Conservation (phyloP, 2,329 filamentous ascomycete genomes). For the Orbilia oligospora region DNA sequence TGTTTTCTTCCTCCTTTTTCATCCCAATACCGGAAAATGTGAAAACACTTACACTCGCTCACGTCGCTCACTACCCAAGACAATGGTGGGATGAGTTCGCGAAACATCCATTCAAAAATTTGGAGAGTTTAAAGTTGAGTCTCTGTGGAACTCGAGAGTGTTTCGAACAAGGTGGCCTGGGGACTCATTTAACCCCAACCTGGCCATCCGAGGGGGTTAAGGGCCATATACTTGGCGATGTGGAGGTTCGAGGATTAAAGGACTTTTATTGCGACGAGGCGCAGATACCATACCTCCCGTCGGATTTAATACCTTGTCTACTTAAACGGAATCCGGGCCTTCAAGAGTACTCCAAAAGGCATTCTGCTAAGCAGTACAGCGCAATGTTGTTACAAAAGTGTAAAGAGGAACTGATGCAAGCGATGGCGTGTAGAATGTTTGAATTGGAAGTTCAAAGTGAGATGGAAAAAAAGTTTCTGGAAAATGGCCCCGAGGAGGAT, state of each 20-base stretch:
- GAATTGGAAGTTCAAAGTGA: background rate
- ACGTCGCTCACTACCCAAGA: background rate
- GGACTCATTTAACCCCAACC: background rate
- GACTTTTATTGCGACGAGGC: background rate
- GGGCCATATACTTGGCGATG: background rate
- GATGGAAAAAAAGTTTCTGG: background rate
- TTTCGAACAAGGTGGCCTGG: background rate
- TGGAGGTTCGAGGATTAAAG: conserved; percentile 7
- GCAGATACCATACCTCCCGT: background rate
- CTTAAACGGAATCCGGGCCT: background rate
- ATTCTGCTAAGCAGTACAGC: background rate
- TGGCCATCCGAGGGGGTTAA: background rate
- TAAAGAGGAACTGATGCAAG: background rate
- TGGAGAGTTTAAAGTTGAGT: background rate
- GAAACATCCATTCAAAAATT: conserved; percentile 8
- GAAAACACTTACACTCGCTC: background rate
- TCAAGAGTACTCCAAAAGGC: background rate
- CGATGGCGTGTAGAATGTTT: background rate
- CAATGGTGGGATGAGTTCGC: conserved; percentile 1
- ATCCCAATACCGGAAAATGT: conserved; percentile 7
- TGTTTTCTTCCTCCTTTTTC: background rate
- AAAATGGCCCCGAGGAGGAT: background rate
- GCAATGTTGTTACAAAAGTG: background rate
- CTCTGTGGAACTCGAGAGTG: background rate
- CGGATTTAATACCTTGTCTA: background rate